Evolutionary conservation across 2,329 filamentous ascomycete species (phyloP).

Genomic region (Colletotrichum scovillei): DNA sequence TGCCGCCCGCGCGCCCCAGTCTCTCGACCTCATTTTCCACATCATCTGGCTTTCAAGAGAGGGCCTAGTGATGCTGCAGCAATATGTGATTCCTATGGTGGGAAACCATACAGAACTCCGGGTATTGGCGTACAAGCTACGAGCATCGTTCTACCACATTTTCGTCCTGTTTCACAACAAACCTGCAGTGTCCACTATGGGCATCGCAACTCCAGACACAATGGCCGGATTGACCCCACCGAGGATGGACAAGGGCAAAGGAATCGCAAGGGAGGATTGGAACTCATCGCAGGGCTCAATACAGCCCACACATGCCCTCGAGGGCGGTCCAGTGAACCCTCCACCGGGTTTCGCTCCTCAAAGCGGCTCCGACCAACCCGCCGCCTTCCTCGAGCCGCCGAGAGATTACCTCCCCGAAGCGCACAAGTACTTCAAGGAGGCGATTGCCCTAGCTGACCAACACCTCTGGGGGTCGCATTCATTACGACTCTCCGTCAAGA

Average conservation of each 20-base stretch:
- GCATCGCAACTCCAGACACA: conserved; percentile 61
- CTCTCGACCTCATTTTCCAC: conserved; percentile 84
- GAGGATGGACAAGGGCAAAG: conserved; percentile 61
- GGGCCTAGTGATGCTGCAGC: conserved; percentile 87
- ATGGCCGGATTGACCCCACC: conserved; percentile 50
- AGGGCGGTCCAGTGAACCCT: conserved; percentile 68
- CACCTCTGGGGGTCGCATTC: conserved; percentile 90
- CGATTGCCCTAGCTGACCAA: conserved; percentile 77
- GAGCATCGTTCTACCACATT: conserved; percentile 95
- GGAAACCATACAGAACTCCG: conserved; percentile 84
- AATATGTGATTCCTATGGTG: conserved; percentile 88
- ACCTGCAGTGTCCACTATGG: conserved; percentile 76
- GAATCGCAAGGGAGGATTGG: conserved; percentile 55
- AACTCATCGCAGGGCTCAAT: conserved; percentile 57
- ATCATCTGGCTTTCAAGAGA: conserved; percentile 97
- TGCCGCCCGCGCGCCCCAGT: conserved; percentile 79
- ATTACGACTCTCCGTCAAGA: conserved; percentile 86
- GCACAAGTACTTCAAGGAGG: conserved; percentile 82
- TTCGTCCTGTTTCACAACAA: conserved; percentile 97
- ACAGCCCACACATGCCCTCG: conserved; percentile 61
- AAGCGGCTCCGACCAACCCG: conserved; percentile 46
- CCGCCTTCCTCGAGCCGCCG: conserved; percentile 79
- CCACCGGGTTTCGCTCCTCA: conserved; percentile 64
- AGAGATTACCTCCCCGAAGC: conserved; percentile 87
- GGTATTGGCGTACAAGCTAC: conserved; percentile 90